Percentiles rank a stretch among this genome's conserved stretches.
These are phyloP conservation scores for Cichorium intybus DNA, from an alignment of 140 eudicot species.

Conservation along the genomic window DNA sequence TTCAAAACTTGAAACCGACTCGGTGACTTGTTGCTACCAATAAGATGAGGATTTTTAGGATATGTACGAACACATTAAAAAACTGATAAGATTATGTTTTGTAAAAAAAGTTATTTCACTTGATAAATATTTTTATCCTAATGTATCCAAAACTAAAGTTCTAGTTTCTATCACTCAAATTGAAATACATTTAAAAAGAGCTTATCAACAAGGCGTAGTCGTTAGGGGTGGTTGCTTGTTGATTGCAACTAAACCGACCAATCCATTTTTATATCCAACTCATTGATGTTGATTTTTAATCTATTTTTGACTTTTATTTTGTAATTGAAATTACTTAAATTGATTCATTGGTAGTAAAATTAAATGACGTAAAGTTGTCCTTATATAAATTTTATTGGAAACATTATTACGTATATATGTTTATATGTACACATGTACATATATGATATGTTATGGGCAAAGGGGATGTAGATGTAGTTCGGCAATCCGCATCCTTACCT, in stretches of 20 bases:
- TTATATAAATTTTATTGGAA: background rate
- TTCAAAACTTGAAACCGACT: background rate
- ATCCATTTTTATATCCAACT: conserved; percentile 5
- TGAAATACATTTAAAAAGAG: background rate
- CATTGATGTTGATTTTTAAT: conserved; percentile 25
- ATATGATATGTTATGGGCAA: background rate
- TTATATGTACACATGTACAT: background rate
- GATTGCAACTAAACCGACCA: conserved; percentile 24
- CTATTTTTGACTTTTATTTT: conserved; percentile 13
- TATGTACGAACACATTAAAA: background rate
- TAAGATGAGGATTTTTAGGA: background rate
- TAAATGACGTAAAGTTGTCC: background rate
- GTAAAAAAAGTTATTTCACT: background rate
- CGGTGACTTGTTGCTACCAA: background rate
- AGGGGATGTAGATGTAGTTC: background rate
- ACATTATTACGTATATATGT: background rate
- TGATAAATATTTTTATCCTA: background rate
- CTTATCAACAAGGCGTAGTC: conserved; percentile 18
- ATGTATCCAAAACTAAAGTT: background rate
- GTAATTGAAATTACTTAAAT: background rate
- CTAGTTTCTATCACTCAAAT: background rate
- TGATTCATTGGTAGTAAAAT: background rate
- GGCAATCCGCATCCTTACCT: background rate
- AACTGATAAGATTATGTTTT: background rate
- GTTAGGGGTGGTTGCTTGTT: conserved; percentile 26